Evolutionary conservation across 805 yeast genomes (phyloP).

Genomic region (Ogataea thermomethanolica): DNA sequence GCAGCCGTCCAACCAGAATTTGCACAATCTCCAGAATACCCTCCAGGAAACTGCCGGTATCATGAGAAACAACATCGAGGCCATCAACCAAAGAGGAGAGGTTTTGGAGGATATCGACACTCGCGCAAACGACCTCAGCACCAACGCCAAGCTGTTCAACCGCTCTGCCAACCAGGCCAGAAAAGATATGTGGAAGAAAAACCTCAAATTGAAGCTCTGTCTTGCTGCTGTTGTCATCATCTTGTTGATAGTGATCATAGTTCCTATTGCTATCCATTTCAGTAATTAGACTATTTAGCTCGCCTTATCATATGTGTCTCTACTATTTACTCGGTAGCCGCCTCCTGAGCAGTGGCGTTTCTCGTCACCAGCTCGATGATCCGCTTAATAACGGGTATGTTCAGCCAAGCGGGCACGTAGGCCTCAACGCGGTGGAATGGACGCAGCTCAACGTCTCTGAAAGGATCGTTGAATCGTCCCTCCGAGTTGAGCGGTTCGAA

Average conservation of each 20-base stretch:
- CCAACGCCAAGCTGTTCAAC: slow-evolving; percentile 90
- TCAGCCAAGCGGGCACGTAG: slow-evolving; percentile 92
- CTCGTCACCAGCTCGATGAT: slow-evolving; percentile 84
- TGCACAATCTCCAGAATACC: slow-evolving; percentile 31
- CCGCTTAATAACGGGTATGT: slow-evolving; percentile 82
- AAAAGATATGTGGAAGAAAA: slow-evolving; percentile 99
- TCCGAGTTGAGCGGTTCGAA: slow-evolving; percentile 66
- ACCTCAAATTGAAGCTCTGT: slow-evolving; percentile 93
- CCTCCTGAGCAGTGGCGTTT: slow-evolving; percentile 70
- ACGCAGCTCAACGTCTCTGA: slow-evolving; percentile 66
- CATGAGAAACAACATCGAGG: slow-evolving; percentile 95
- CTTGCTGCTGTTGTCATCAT: slow-evolving; percentile 75
- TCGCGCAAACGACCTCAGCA: slow-evolving; percentile 89
- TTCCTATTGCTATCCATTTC: slow-evolving; percentile 91
- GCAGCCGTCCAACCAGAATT: slow-evolving; percentile 19
- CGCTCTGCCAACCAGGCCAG: slow-evolving; percentile 96
- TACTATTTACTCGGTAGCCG: slow-evolving; percentile 12
- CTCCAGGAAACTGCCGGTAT: slow-evolving; percentile 85
- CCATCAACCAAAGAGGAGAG: slow-evolving; percentile 94
- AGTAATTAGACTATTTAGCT: slow-evolving; percentile 23
- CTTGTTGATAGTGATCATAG: slow-evolving; percentile 79
- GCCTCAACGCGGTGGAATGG: slow-evolving; percentile 82
- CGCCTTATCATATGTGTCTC: slow-evolving; percentile 1
- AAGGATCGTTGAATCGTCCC: slow-evolving; percentile 81
- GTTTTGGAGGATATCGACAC: slow-evolving; percentile 88